These are phyloP conservation scores for Cercophora samala DNA, from an alignment of 495 filamentous ascomycete genomes.

Conservation along the genomic window DNA sequence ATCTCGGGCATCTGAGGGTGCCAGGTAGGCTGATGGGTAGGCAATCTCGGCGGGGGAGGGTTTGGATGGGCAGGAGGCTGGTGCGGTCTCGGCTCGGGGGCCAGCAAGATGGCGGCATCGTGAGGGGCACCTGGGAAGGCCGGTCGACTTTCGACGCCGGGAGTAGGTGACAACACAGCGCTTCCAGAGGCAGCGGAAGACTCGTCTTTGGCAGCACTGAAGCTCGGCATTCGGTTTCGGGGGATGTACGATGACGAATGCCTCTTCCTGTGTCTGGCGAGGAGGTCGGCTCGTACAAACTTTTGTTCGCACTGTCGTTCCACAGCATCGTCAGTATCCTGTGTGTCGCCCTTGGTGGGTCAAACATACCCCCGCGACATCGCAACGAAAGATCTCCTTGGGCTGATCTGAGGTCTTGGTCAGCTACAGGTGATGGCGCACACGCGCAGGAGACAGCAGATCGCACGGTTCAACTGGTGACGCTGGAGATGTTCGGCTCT, in stretches of 20 bases:
- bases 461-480: constrained; percentile 47
- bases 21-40: constrained; percentile 29
- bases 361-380: constrained; percentile 61
- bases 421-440: constrained; percentile 19
- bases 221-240: constrained; percentile 79
- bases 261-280: constrained; percentile 84
- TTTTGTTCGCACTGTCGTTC: constrained; percentile 62
- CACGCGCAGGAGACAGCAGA: not conserved
- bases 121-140: constrained; percentile 43
- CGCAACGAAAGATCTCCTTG: constrained; percentile 92
- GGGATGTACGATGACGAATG: constrained; percentile 90
- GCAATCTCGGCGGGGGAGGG: constrained; percentile 21
- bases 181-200: constrained; percentile 22
- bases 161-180: constrained; percentile 30
- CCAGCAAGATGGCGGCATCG: constrained; percentile 46
- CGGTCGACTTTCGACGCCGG: constrained; percentile 34
- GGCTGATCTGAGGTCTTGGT: constrained; percentile 72
- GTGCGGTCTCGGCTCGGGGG: constrained; percentile 38
- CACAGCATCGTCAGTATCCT: constrained; percentile 15
- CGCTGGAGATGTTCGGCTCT: constrained; percentile 86
- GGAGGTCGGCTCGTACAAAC: constrained; percentile 91
- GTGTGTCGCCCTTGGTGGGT: not conserved
- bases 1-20: constrained; percentile 38
- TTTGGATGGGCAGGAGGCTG: constrained; percentile 28
- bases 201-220: constrained; percentile 50